Evolutionary conservation across 106 monocot genomes (phyloP), one percentile per base, ranked within the genome.

Genomic region (Triglochin maritima): DNA sequence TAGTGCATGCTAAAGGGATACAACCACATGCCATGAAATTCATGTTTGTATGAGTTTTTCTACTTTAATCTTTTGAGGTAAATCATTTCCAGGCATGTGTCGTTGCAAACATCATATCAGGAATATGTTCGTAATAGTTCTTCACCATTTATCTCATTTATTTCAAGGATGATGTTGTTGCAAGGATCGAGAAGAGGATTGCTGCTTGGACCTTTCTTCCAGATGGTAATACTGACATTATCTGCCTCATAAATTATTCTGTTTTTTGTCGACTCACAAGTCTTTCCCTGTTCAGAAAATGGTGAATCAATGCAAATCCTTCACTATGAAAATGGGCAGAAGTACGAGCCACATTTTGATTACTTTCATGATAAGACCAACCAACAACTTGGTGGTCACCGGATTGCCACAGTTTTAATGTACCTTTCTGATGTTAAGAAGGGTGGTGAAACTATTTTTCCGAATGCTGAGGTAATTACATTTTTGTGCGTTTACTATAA

Each of bases 141-240:
- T n/a, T n/a, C n/a, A n/a, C n/a, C n/a, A n/a, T 61, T 42, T 46
- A 4, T 29, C 15, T 61, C 56, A 56, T 6, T 10, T 68, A 29
- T 54, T 2, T 62, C n/a, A 66, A 92, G 92, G 93, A 93, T 75
- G 85, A 85, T 12, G 59, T 78, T 46, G 79, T 93, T n/a, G 48
- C 60, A 47, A 77, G 73, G 63, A 86, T 93, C 14, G 93, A 93
- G 66, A 17, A 59, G 17, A 81, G 83, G 76, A 88, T 93, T 82
- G 85, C 88, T n/a, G 10, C 79, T 55, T 93, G 93, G 93, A 93
- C 86, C 49, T 88, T 93, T 60, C 93, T 93, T 64, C 93, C 86
- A 6, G 80, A 83, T 69, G 88, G 93, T 89, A 81, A 56, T n/a
- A 4, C 15, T 56, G 5, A 56, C 13, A 56, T 15, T n/a, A 6